Evolutionary conservation across 805 yeast species (phyloP), one percentile per base, ranked within the genome.

Genomic region (Cyberlindnera samutprakarnensis): DNA sequence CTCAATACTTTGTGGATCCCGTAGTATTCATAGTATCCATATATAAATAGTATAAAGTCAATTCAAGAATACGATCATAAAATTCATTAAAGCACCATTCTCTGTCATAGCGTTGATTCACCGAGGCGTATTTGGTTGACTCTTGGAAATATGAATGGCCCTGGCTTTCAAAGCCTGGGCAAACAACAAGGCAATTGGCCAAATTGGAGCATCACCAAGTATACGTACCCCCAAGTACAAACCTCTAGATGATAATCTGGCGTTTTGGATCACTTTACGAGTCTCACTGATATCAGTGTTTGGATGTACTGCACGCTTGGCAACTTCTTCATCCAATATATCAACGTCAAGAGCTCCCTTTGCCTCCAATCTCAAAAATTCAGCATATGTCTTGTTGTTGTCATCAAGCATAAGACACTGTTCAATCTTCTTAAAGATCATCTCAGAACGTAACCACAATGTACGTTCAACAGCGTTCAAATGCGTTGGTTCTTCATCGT

Each of bases 161-260:
- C 87, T 68, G 20, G 76, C 70, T 49, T 78, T 81, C 46, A 81
- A 62, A 2, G 86, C 87, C 50, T 81, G 90, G 0, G 90, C 90
- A 61, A 81, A 79, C 14, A 78, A 71, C 53, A 82, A 59, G 1
- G 87, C 83, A 31, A 81, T 68, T 0, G 92, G 92, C 94, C 94
- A 82, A 17, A 82, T 79, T 12, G 92, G 92, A 0, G 88, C 88
- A 61, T 82, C 92, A 4, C 87, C 86, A 31, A 82, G 61, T 19
- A 82, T 78, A 44, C 86, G 62, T 10, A 82, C 82, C 25, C 92
- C 94, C 23, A 82, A 56, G 35, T 78, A 76, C 25, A 82, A 56
- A 14, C 78, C 66, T 49, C 76, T 69, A 31, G 70, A 62, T 14
- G 78, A 72, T 32, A 73, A 60, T 49, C 70, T 62, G 11, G 73